Evolutionary conservation across 495 filamentous ascomycete genomes (phyloP).

Genomic region (Xylaria acuta): DNA sequence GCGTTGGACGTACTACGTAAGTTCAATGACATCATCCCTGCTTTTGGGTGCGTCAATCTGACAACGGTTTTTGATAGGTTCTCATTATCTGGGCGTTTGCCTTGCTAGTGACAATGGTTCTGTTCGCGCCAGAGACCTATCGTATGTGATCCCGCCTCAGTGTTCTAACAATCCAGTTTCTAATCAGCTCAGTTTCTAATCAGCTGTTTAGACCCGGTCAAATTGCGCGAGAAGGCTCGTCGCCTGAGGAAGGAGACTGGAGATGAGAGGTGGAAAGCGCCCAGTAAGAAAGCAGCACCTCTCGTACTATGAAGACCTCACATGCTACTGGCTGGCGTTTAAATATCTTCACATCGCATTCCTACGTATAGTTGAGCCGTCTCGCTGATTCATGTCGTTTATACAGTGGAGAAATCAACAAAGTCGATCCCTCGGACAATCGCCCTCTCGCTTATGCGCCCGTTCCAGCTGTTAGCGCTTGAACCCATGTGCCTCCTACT

Average conservation of each 20-base stretch:
- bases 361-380: background rate
- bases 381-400: background rate
- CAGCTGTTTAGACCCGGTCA: constrained; percentile 54
- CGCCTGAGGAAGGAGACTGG: constrained; percentile 76
- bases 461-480: constrained; percentile 79
- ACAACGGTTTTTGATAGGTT: constrained; percentile 29
- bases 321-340: background rate
- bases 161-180: background rate
- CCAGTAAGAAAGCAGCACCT: constrained; percentile 40
- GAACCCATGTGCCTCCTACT: constrained; percentile 90
- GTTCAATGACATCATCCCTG: background rate
- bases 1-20: constrained; percentile 90
- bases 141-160: constrained; percentile 49
- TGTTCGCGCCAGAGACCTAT: constrained; percentile 92
- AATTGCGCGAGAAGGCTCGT: constrained; percentile 77
- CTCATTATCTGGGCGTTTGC: constrained; percentile 80
- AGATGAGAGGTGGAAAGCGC: constrained; percentile 76
- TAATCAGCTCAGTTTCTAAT: background rate
- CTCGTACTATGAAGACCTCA: background rate
- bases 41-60: background rate
- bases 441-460: constrained; percentile 72
- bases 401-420: constrained; percentile 68
- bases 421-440: constrained; percentile 76
- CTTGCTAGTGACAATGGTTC: constrained; percentile 64
- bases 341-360: background rate